Conservation (phyloP, 139 green algal genomes). For the Picochlorum sp. region DNA sequence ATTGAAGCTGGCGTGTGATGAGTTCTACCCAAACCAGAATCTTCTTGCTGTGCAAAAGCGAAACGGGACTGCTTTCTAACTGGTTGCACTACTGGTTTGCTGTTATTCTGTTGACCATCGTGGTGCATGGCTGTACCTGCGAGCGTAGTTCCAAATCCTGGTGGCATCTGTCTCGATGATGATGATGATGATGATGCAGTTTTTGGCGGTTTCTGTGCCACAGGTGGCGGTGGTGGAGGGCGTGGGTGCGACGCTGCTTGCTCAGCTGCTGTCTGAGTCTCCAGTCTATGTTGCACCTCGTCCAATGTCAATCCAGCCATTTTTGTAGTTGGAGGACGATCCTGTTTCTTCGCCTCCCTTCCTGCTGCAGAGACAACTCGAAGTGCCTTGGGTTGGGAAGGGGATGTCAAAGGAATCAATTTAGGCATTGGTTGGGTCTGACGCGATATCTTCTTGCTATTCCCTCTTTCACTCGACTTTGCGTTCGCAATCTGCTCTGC, state of each 20-base stretch:
- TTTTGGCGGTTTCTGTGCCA: neutral
- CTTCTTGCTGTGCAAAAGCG: conserved; percentile 32
- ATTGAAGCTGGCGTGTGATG: neutral
- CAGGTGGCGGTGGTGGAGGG: neutral
- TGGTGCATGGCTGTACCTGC: no score
- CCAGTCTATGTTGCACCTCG: neutral
- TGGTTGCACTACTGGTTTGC: no score
- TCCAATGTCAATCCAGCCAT: neutral
- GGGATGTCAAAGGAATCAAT: conserved; percentile 15
- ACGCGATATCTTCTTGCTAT: conserved; percentile 21
- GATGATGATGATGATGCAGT: neutral
- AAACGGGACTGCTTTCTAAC: conserved; percentile 29
- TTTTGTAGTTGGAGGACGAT: neutral
- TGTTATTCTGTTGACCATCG: no score
- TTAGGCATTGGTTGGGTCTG: conserved; percentile 21
- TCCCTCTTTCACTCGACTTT: conserved; percentile 4
- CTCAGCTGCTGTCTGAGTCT: conserved; percentile 2
- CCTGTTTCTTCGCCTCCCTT: no score
- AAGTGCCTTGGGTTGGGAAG: no score
- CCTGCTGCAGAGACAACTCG: no score
- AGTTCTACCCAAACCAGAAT: neutral
- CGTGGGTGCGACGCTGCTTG: neutral
- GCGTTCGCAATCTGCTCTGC: conserved; percentile 32
- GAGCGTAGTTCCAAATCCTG: no score
- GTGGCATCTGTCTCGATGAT: neutral